Base-by-base conservation (phyloP, 1,284 basidiomycete genomes). In the Neolentinus lepideus region DNA sequence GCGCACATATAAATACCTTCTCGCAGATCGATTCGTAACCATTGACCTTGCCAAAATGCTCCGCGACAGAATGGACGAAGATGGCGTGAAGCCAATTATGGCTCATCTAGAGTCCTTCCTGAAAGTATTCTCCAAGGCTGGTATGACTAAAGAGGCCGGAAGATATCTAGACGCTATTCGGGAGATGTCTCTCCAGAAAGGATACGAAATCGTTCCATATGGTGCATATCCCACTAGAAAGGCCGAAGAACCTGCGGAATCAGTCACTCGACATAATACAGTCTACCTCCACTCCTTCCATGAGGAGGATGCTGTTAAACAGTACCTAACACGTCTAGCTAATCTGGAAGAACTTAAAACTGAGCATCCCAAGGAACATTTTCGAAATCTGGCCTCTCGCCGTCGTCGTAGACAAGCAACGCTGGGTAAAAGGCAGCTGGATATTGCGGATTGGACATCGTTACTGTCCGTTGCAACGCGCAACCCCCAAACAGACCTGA, bases 1-100 rank as follows among this genome's bases (percentile, higher is more conserved):
- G 1, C 60, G 68, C 10, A 81, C 81, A 0, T 81, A 78, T 59
- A 61, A 70, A 8, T 60, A 69, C 0, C 67, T 86, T 0, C 74
- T 85, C 35, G 67, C 70, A 24, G 76, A 80, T 58, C 69, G 73
- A 1, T 77, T 79, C 56, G 69, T 79, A 21, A 77, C 78, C 0
- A 64, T 78, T 0, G 72, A 76, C 52, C 64, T 85, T 45, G 73
- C 79, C 2, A 73, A 75, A 45, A 71, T 71, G 47, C 66, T 85
- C 11, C 73, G 69, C 9, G 62, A 66, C 22, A 68, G 72, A n/a
- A 79, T 78, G 75, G 59, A 66, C 0, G 63, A 63, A 19, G 71
- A 79, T 36, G 70, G 71, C 2, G 59, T 71, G 36, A 64, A 70
- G 0, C 80, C 79, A 2, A 70, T 67, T 0, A 63, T 65, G 1